Evolutionary conservation across 2,329 filamentous ascomycete genomes (phyloP).

Genomic region (Graphiopsis chlorocephala): DNA sequence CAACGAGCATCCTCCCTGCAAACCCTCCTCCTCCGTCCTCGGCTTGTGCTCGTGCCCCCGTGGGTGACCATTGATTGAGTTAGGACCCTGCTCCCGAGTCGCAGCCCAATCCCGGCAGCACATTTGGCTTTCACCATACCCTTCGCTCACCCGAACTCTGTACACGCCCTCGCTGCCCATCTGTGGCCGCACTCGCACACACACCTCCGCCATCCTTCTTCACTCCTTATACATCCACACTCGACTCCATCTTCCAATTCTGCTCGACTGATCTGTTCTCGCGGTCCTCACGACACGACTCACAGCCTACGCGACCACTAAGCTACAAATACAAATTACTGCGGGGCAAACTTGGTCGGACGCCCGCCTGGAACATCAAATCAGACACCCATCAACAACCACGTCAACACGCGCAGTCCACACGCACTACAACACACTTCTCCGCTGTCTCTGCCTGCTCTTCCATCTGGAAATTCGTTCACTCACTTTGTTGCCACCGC

Average conservation of each 20-base stretch:
- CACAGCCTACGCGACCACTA: neutral
- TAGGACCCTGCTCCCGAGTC: neutral
- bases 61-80: neutral
- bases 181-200: neutral
- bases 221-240: neutral
- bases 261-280: neutral
- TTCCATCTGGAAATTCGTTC: neutral
- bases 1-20: neutral
- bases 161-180: constrained; percentile 1
- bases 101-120: constrained; percentile 1
- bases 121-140: neutral
- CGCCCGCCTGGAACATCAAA: constrained; percentile 2
- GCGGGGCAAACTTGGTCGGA: constrained; percentile 1
- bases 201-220: neutral
- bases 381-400: constrained; percentile 12
- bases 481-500: neutral
- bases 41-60: constrained; percentile 2
- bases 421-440: neutral
- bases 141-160: constrained; percentile 5
- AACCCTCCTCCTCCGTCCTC: neutral
- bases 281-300: neutral
- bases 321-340: neutral
- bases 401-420: constrained; percentile 3
- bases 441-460: neutral
- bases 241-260: neutral